Conservation (phyloP, 805 yeast genomes). For the Candida qinlingensis region DNA sequence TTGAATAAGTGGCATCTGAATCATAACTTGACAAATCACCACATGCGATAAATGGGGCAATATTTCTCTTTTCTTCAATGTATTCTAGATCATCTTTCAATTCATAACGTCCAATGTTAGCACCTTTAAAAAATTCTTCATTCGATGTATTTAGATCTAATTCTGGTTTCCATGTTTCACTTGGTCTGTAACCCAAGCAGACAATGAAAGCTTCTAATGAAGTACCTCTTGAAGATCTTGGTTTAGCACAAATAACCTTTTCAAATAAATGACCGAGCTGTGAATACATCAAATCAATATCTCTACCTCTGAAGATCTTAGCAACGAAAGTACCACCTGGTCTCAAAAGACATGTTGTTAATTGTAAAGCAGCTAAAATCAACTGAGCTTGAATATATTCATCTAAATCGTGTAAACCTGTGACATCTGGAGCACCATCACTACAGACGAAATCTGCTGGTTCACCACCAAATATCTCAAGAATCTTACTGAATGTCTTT, state of each 20-base stretch:
- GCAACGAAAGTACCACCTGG: slow-evolving; percentile 95
- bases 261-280: slow-evolving; percentile 85
- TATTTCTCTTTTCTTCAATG: slow-evolving; percentile 57
- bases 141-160: slow-evolving; percentile 55
- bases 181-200: slow-evolving; percentile 81
- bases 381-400: slow-evolving; percentile 96
- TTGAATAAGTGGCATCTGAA: slow-evolving; percentile 87
- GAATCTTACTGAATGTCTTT: slow-evolving; percentile 67
- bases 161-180: slow-evolving; percentile 77
- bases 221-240: slow-evolving; percentile 91
- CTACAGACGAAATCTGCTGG: slow-evolving; percentile 94
- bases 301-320: slow-evolving; percentile 93
- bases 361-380: slow-evolving; percentile 82
- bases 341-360: slow-evolving; percentile 83
- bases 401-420: slow-evolving; percentile 94
- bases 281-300: slow-evolving; percentile 89
- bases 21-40: slow-evolving; percentile 87
- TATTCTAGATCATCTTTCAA: slow-evolving; percentile 41
- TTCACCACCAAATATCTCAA: slow-evolving; percentile 82
- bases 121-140: slow-evolving; percentile 74
- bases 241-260: slow-evolving; percentile 90
- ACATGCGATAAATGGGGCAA: slow-evolving; percentile 94
- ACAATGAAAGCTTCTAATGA: slow-evolving; percentile 93
- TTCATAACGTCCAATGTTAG: slow-evolving; percentile 49
- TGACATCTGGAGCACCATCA: slow-evolving; percentile 99